These are phyloP conservation scores for Jatropha curcas DNA, from an alignment of 345 rosid genomes.

Conservation along the genomic window DNA sequence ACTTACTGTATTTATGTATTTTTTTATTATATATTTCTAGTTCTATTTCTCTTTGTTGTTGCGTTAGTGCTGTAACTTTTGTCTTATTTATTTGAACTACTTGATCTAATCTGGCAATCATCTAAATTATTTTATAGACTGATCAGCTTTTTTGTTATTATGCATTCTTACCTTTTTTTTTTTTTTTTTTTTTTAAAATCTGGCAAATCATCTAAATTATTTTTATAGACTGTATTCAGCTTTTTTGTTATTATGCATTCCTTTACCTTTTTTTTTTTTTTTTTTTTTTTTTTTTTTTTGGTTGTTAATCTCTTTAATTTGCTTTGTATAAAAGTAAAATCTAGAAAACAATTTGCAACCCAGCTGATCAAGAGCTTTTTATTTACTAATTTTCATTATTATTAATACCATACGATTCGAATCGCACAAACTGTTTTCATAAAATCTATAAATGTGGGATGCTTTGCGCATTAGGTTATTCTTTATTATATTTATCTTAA, in stretches of 20 bases:
- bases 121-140: constrained; percentile 10
- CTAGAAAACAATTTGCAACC: neutral
- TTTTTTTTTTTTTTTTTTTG: neutral
- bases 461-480: no score
- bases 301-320: neutral
- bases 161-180: no score
- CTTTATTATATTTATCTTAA: no score
- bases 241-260: no score
- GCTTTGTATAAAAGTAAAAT: neutral
- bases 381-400: neutral
- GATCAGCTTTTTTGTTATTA: constrained; percentile 16
- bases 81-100: constrained; percentile 21
- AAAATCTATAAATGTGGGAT: no score
- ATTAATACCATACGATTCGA: no score
- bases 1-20: no score
- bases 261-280: no score
- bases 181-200: neutral
- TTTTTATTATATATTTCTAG: neutral
- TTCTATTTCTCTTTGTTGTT: neutral
- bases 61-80: constrained; percentile 22
- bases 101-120: neutral
- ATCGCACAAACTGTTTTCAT: no score
- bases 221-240: no score
- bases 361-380: neutral
- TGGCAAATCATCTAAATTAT: no score